These are phyloP conservation scores for Pecoramyces ruminantium DNA, from an alignment of 192 early-diverging fungal genomes.

Conservation along the genomic window DNA sequence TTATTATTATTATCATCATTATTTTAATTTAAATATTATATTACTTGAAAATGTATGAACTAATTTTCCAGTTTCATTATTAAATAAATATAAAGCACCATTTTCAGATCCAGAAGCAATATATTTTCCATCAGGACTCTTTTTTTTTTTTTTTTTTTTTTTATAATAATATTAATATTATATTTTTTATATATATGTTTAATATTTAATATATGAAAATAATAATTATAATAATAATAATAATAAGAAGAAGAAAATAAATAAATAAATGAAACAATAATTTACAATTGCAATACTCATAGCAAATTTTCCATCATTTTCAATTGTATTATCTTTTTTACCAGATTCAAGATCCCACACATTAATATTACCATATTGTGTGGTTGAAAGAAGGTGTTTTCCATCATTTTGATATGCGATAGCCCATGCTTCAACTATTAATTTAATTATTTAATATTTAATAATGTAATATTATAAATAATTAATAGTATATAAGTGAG, in stretches of 20 bases:
- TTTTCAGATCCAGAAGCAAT: conserved; percentile 61
- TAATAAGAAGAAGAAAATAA: no score
- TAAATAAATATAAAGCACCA: conserved; percentile 50
- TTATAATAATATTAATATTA: no score
- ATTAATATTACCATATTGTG: conserved; percentile 54
- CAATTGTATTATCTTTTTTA: conserved; percentile 41
- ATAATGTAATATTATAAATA: no score
- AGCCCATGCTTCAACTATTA: conserved; percentile 56
- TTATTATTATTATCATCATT: no score
- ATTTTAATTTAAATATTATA: no score
- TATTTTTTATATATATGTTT: no score
- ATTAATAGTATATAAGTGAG: no score
- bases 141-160: not conserved
- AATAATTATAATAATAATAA: no score
- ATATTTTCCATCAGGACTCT: conserved; percentile 61
- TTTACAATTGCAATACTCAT: conserved; percentile 59
- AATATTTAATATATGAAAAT: no score
- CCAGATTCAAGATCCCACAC: conserved; percentile 50
- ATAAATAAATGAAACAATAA: not conserved
- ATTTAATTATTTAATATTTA: no score
- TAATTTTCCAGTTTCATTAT: conserved; percentile 48
- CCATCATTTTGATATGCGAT: conserved; percentile 57
- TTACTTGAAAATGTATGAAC: conserved; percentile 34
- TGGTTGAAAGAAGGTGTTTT: conserved; percentile 47
- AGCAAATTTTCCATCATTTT: conserved; percentile 58